Conservation (phyloP, 345 rosid species). For the Citrus hindsii region DNA sequence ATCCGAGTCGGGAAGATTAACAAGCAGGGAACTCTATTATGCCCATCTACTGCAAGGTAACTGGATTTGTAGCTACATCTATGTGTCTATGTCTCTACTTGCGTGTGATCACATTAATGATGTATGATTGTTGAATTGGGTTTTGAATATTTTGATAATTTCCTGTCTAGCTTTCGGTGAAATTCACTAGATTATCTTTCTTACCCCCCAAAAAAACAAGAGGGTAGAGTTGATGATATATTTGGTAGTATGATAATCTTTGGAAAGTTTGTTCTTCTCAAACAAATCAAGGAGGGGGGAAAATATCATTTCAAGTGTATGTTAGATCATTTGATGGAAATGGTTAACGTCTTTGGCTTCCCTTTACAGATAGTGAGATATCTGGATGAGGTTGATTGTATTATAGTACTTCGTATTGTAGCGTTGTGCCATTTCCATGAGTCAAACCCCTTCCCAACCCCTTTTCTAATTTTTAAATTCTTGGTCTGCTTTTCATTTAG, state of each 20-base stretch:
- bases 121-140: neutral
- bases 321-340: neutral
- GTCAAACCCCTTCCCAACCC: neutral
- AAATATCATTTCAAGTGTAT: neutral
- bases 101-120: neutral
- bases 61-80: slow-evolving; percentile 8
- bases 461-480: neutral
- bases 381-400: neutral
- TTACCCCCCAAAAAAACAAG: neutral
- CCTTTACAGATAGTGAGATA: neutral
- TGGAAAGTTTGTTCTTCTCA: neutral
- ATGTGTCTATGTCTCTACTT: neutral
- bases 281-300: neutral
- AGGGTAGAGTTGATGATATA: neutral
- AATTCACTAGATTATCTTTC: neutral
- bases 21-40: slow-evolving; percentile 62
- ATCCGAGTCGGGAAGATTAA: slow-evolving; percentile 82
- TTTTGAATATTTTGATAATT: neutral
- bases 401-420: too few species aligned
- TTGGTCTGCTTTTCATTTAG: neutral
- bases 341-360: neutral
- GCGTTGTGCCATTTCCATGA: neutral
- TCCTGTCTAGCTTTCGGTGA: too few species aligned
- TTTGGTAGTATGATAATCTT: neutral
- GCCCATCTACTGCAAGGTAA: slow-evolving; percentile 77